Percentiles rank a stretch among this genome's conserved stretches.
These are phyloP conservation scores for Verbena officinalis DNA, from an alignment of 257 asterid genomes.

Conservation along the genomic window DNA sequence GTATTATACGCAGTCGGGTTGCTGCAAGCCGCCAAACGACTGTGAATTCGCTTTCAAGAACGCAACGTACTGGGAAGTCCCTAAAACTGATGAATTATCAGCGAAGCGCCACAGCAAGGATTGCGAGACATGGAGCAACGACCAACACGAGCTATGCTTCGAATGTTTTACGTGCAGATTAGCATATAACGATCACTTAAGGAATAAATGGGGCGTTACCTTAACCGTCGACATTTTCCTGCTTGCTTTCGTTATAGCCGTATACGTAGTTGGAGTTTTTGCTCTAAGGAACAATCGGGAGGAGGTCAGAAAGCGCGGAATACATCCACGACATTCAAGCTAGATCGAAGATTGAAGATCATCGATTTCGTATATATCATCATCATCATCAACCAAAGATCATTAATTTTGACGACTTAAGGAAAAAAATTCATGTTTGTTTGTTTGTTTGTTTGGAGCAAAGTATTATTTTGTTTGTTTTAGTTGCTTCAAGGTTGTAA, in stretches of 20 bases:
- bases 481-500: too few relatives aligned
- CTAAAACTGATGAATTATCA: constrained; percentile 48
- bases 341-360: background rate
- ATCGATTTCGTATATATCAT: too few relatives aligned
- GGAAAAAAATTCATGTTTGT: too few relatives aligned
- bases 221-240: constrained; percentile 40
- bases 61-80: constrained; percentile 55
- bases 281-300: constrained; percentile 57
- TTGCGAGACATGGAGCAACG: constrained; percentile 73
- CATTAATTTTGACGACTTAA: too few relatives aligned
- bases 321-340: too few relatives aligned
- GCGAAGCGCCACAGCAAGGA: constrained; percentile 43
- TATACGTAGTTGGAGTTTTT: constrained; percentile 68
- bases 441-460: too few relatives aligned
- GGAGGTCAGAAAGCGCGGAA: constrained; percentile 15
- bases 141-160: constrained; percentile 58
- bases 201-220: constrained; percentile 64
- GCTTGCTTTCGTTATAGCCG: constrained; percentile 34
- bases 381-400: too few relatives aligned
- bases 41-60: constrained; percentile 58
- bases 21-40: constrained; percentile 79
- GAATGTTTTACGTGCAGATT: constrained; percentile 68
- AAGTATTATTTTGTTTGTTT: too few relatives aligned
- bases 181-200: constrained; percentile 44
- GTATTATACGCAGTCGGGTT: constrained; percentile 58